These are phyloP conservation scores for Pichia sporocuriosa DNA, from an alignment of 805 yeast genomes.

Conservation along the genomic window DNA sequence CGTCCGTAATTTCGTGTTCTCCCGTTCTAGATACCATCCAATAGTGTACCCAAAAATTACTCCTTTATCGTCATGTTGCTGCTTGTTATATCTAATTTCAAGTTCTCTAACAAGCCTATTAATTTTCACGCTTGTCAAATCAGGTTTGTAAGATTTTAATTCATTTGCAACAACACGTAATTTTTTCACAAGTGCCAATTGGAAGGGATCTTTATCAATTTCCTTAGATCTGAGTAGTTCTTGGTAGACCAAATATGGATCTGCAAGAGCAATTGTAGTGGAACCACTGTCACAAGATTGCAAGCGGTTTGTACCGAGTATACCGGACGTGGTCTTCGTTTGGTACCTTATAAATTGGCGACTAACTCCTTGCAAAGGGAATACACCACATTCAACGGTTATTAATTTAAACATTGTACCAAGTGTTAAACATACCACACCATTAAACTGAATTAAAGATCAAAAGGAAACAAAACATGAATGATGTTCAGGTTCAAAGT, in stretches of 20 bases:
- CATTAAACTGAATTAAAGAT: no score
- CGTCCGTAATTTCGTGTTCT: conserved; percentile 16
- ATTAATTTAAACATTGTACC: not conserved
- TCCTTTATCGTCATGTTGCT: conserved; percentile 15
- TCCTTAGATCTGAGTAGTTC: conserved; percentile 45
- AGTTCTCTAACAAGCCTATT: conserved; percentile 32
- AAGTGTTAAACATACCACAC: no score
- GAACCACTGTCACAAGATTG: not conserved
- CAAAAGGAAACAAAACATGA: no score
- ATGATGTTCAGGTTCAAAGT: no score
- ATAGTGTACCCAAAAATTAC: conserved; percentile 26
- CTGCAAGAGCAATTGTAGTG: conserved; percentile 34
- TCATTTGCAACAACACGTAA: conserved; percentile 54
- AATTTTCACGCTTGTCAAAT: conserved; percentile 39
- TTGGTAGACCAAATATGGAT: conserved; percentile 54
- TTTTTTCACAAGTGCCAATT: conserved; percentile 53
- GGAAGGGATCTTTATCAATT: conserved; percentile 49
- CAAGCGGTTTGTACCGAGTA: conserved; percentile 9
- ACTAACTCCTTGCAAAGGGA: no score
- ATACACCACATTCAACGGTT: no score
- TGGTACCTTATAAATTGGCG: not conserved
- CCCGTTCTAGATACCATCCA: conserved; percentile 21
- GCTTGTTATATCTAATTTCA: conserved; percentile 22
- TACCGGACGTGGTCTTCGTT: conserved; percentile 1
- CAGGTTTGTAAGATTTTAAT: conserved; percentile 57